Percentiles rank a stretch among this genome's conserved stretches.
phyloP scores from a whole-genome alignment of 768 basidiomycete genomes.

The Lactarius pseudohatsudake region DNA sequence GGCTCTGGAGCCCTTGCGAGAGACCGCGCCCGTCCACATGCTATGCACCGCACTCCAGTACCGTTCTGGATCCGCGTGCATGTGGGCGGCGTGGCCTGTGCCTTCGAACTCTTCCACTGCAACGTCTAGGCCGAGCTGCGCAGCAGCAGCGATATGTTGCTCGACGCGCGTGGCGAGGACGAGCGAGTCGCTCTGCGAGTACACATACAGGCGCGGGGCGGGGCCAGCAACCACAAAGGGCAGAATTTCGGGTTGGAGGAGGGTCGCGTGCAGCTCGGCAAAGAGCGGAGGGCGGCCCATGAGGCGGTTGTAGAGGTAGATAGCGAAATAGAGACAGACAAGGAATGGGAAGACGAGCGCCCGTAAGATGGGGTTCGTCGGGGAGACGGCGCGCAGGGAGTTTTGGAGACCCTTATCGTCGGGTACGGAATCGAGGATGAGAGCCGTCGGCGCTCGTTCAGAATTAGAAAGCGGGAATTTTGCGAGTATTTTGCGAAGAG shows the following conservation, averaged over 20 bases:
- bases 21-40: conserved; percentile 25
- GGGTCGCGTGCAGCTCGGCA: conserved; percentile 21
- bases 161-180: conserved; percentile 22
- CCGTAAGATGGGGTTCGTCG: conserved; percentile 14
- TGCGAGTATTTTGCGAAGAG: conserved; percentile 27
- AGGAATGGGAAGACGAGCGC: conserved; percentile 25
- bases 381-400: conserved; percentile 27
- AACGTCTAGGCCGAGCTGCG: conserved; percentile 25
- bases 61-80: conserved; percentile 26
- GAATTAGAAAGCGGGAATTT: conserved; percentile 8
- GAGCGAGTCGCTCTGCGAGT: conserved; percentile 28
- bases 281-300: conserved; percentile 22
- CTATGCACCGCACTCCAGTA: conserved; percentile 28
- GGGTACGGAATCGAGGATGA: conserved; percentile 29
- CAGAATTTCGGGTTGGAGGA: conserved; percentile 26
- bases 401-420: conserved; percentile 28
- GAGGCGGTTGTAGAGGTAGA: conserved; percentile 24
- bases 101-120: conserved; percentile 27
- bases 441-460: conserved; percentile 24
- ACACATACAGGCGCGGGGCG: conserved; percentile 28
- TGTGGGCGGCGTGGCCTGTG: conserved; percentile 27
- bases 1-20: not conserved
- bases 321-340: conserved; percentile 24
- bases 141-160: conserved; percentile 24
- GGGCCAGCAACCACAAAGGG: conserved; percentile 13